Base-by-base conservation (phyloP, 306 rosid genomes). In the peach (Prunus persica) region DNA sequence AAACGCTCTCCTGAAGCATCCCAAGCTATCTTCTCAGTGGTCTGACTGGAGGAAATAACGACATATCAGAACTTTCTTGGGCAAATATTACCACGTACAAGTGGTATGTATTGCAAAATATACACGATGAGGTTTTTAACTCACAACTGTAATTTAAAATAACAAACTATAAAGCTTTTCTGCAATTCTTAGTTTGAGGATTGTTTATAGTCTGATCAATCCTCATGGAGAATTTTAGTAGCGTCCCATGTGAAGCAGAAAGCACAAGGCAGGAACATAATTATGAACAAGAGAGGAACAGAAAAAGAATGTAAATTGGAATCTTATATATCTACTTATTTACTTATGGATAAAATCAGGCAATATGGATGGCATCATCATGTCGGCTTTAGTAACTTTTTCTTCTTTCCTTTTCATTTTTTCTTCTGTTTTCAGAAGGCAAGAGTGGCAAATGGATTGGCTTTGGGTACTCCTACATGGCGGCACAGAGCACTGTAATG, bases 1-100 rank as follows among this genome's bases (percentile, higher is more conserved):
- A 94, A 85, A 67, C 98, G 94, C 80, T 94, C 98, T 69, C 98
- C 98, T 30, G 96, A 90, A 84, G 86, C 89, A 86, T 94, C 98
- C 98, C 98, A 94, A 28, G 95, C 93, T 85, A 94, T 84, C 91
- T 89, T 92, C 75, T 90, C 92, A 77, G 92, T 85, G 72, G 96
- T 92, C 81, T 87, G 88, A 87, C 98, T 94, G 94, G 76, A 81
- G 73, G 49, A 69, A 76, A 84, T 50, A 64, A 69, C 45, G 81
- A 56, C 58, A 79, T 49, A 64, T 67, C 38, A 64, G 49, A 72
- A 71, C 30, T 63, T 27, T 12, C 19, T 25, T 49, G 19, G 10
- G 50, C 54, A 72, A 24, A 41, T 45, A 60, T 58, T 52, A 46
- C 60, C 67, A 62, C 32, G 60, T 28, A 64, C 58, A 79, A 43